A percentile compares a stretch with the other conserved stretches of the same genome.
Conservation (phyloP, 352 stramenopile species). For the Pythium brachiatum region DNA sequence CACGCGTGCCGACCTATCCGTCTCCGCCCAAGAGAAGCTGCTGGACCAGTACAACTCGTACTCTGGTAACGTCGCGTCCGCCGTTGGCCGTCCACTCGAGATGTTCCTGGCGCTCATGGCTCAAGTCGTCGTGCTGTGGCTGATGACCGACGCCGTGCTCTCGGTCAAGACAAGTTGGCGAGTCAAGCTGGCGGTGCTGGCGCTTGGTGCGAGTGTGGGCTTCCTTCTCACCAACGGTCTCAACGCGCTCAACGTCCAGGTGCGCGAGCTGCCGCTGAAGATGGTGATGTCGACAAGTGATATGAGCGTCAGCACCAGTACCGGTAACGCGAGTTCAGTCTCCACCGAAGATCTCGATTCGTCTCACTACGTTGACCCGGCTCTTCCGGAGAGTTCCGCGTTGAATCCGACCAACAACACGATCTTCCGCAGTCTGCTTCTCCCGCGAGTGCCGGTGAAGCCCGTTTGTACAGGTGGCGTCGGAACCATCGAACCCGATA, state of each 20-base stretch:
- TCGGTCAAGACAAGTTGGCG: too few species aligned
- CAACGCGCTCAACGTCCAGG: conserved; percentile 3
- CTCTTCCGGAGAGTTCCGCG: background rate
- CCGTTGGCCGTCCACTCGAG: background rate
- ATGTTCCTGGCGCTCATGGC: background rate
- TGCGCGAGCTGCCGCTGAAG: background rate
- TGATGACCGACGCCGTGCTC: too few species aligned
- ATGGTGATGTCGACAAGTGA: conserved; percentile 3
- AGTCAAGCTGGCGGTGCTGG: too few species aligned
- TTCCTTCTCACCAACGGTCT: background rate
- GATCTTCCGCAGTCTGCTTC: conserved; percentile 9
- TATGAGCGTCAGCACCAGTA: too few species aligned
- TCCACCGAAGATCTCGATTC: background rate
- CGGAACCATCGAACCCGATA: too few species aligned
- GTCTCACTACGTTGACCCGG: too few species aligned
- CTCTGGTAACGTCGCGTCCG: conserved; percentile 1
- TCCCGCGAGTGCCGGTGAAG: background rate
- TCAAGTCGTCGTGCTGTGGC: background rate
- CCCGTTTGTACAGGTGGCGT: too few species aligned
- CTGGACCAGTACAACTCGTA: conserved; percentile 12
- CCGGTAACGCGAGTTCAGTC: too few species aligned
- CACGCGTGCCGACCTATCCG: background rate
- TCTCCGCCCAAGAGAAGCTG: conserved; percentile 5
- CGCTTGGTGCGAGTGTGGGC: background rate
- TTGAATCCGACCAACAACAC: conserved; percentile 5